Base-by-base conservation (phyloP, 208 protist genomes). In the Trypanosoma lewisi region DNA sequence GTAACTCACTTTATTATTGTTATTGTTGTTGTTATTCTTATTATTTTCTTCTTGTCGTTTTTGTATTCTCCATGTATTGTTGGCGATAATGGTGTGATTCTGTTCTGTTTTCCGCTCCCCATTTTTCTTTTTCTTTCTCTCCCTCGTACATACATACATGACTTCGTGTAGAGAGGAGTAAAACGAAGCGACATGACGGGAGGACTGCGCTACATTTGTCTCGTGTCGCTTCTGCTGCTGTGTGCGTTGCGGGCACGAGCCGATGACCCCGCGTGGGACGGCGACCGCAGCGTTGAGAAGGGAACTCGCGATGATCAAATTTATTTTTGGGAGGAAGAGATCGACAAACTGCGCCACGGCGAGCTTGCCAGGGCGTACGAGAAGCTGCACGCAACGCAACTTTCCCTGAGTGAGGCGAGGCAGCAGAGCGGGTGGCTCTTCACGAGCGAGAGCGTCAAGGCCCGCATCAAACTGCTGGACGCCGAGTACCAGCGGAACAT, bases 401-500 rank as follows among this genome's bases (percentile, higher is more conserved):
- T 64, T 0, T 71, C 73, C 6, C 68, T 95, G 11, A 73, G 81
- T 16, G 50, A 67, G 30, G 88, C 85, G 2, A 80, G 77, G 8
- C 45, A 60, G 50, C 68, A 67, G n/a, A 45, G 80, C 39, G 82
- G 88, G 23, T 92, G 83, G 74, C 80, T 92, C 49, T 96, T 80
- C 64, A 85, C 82, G 5, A 75, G 57, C 0, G 33, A 56, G 7
- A 58, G 86, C 42, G 80, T 88, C 49, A 82, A 82, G 63, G 84
- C 78, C 11, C 80, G 69, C 4, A 90, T 96, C 25, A 73, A 78
- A n/a, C n/a, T 80, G 14, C 73, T 94, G 3, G 87, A 94, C 42
- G 86, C 87, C 59, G 82, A 89, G 39, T 83, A 81, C 60, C 62
- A 75, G 27, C 14, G 54, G 14, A 75, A 71, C 6, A 39, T 87